Conservation (phyloP, 2,329 filamentous ascomycete species). For the Myrmaecium sp. region DNA sequence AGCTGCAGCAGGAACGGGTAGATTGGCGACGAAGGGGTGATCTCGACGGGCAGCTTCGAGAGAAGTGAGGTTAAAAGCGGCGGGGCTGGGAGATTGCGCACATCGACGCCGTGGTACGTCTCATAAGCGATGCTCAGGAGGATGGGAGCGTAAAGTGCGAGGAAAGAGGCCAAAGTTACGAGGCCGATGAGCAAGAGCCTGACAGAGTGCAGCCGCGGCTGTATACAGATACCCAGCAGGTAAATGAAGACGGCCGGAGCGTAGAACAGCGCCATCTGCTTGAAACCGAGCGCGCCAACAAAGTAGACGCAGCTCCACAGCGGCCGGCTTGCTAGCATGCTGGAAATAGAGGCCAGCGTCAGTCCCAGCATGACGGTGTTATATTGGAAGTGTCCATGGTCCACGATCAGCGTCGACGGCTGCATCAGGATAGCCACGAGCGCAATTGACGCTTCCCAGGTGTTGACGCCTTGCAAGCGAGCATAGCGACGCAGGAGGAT, state of each 20-base stretch:
- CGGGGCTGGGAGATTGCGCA: conserved; percentile 39
- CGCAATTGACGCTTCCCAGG: conserved; percentile 71
- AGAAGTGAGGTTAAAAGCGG: too few species aligned
- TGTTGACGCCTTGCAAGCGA: conserved; percentile 56
- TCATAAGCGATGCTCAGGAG: conserved; percentile 56
- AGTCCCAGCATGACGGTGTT: conserved; percentile 97
- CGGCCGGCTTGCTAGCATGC: conserved; percentile 66
- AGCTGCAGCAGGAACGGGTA: conserved; percentile 65
- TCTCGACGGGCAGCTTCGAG: conserved; percentile 40
- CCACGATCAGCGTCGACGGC: conserved; percentile 75
- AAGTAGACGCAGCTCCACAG: conserved; percentile 91
- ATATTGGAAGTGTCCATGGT: conserved; percentile 95
- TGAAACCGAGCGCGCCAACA: conserved; percentile 85
- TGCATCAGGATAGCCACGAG: conserved; percentile 86
- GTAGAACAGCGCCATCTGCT: conserved; percentile 98
- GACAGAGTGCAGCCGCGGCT: conserved; percentile 48
- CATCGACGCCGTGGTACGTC: conserved; percentile 43
- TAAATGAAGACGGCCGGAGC: conserved; percentile 86
- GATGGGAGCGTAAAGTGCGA: conserved; percentile 57
- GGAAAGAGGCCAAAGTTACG: conserved; percentile 57
- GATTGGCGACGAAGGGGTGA: conserved; percentile 47
- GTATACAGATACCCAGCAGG: conserved; percentile 71
- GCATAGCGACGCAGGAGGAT: conserved; percentile 74
- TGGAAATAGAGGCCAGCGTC: conserved; percentile 71
- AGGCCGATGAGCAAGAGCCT: conserved; percentile 61